Evolutionary conservation across 1,284 basidiomycete genomes (phyloP).

Genomic region (Apiotrichum laibachii): DNA sequence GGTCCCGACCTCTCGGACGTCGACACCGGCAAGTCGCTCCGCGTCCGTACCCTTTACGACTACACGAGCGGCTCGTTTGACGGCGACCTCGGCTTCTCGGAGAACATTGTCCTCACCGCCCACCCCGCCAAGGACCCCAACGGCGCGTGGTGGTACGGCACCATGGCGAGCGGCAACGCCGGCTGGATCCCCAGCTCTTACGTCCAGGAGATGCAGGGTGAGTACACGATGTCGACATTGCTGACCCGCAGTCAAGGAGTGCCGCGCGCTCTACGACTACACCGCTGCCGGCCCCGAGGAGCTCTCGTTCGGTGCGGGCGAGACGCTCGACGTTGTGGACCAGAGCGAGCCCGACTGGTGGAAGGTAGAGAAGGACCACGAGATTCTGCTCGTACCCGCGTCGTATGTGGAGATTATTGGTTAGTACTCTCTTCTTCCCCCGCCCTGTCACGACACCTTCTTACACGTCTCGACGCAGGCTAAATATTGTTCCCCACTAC

Average conservation of each 20-base stretch:
- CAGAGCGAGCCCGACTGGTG: slow-evolving; percentile 82
- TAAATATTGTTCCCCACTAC: slow-evolving; percentile 36
- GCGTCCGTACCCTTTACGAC: slow-evolving; percentile 73
- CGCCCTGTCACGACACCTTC: slow-evolving; percentile 24
- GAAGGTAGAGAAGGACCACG: slow-evolving; percentile 80
- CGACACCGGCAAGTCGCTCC: slow-evolving; percentile 48
- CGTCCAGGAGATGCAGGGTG: slow-evolving; percentile 70
- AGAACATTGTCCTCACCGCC: slow-evolving; percentile 74
- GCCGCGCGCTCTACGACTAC: slow-evolving; percentile 72
- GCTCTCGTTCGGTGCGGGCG: slow-evolving; percentile 75
- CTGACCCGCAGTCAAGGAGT: slow-evolving; percentile 7
- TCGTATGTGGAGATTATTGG: slow-evolving; percentile 81
- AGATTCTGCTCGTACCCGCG: slow-evolving; percentile 83
- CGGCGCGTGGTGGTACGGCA: slow-evolving; percentile 83
- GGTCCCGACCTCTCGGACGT: slow-evolving; percentile 23
- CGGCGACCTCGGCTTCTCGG: slow-evolving; percentile 86
- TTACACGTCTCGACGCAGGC: slow-evolving; percentile 53
- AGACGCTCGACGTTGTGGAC: slow-evolving; percentile 73
- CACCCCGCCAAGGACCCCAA: slow-evolving; percentile 75
- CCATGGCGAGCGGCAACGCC: slow-evolving; percentile 63
- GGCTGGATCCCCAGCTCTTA: slow-evolving; percentile 93
- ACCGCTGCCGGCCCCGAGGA: slow-evolving; percentile 68
- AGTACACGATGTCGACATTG: slow-evolving; percentile 34
- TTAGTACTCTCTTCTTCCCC: slow-evolving; percentile 60
- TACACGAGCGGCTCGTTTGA: slow-evolving; percentile 79